phyloP scores from a whole-genome alignment of 371 early-diverging fungal genomes.

The Mucor indicus region DNA sequence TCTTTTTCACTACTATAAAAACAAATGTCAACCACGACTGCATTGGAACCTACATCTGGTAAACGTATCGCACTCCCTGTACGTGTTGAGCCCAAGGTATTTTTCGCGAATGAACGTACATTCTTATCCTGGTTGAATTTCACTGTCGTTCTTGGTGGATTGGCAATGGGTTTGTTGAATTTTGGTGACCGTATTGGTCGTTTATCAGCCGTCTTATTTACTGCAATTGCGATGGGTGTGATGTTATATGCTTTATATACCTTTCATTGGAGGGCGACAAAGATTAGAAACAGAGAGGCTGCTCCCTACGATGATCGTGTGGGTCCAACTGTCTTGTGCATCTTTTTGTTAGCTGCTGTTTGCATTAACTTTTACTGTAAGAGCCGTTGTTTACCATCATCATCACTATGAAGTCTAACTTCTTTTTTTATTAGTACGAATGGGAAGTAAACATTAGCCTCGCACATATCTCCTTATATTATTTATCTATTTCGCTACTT shows the following conservation, averaged over 20 bases:
- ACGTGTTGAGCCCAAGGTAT: conserved; percentile 92
- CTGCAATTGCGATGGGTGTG: conserved; percentile 61
- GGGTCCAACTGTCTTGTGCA: conserved; percentile 73
- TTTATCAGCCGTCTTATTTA: conserved; percentile 59
- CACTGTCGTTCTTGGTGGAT: conserved; percentile 57
- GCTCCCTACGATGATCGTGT: conserved; percentile 56
- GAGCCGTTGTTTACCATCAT: conserved; percentile 1
- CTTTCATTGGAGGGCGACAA: conserved; percentile 83
- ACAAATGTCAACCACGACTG: conserved; percentile 3
- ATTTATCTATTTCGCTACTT: too few species aligned
- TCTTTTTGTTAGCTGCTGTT: conserved; percentile 71
- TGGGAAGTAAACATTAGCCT: too few species aligned
- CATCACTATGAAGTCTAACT: neutral
- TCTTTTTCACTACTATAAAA: too few species aligned
- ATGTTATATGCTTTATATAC: conserved; percentile 77
- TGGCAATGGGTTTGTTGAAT: conserved; percentile 63
- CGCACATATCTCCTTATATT: too few species aligned
- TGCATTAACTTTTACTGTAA: conserved; percentile 81
- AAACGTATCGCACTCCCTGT: conserved; percentile 69
- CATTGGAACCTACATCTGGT: conserved; percentile 14
- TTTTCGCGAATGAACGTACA: conserved; percentile 94
- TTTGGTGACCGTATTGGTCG: conserved; percentile 62
- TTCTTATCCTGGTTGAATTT: conserved; percentile 78
- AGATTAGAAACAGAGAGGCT: conserved; percentile 51
- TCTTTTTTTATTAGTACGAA: too few species aligned